Evolutionary conservation across 495 filamentous ascomycete species (phyloP), one percentile per base, ranked within the genome.

Genomic region (Hypoxylon fuscum): DNA sequence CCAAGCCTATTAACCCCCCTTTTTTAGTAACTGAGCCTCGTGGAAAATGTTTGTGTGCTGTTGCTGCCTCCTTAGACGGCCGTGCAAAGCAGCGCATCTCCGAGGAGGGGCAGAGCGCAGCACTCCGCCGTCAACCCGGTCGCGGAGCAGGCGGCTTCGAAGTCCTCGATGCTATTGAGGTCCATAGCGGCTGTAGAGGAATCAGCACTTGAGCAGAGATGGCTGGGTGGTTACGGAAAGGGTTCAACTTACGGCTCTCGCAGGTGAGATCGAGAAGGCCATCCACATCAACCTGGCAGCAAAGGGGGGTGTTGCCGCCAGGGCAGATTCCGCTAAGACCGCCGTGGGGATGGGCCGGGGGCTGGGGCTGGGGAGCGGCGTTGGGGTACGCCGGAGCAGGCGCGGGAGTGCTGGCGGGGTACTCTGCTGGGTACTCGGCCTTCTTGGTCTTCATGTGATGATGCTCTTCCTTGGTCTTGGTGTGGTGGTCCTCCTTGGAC

Each of bases 241-340:
- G 14, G n/a, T 7, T 21, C 11, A n/a, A 41, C 63, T 62, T 62
- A 66, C 63, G 63, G 52, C 51, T 61, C 0, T 5, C 25, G 43
- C 63, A 66, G 21, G 57, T 62, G 12, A 66, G 34, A 37, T 62
- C 63, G 14, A 66, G 14, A 35, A 66, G 46, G 1, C 57, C 57
- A 25, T 57, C 63, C 0, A 62, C 20, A 23, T 66, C 63, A 3
- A 62, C 25, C 41, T 66, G 63, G 53, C 63, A 66, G 53, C 63
- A 66, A 7, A 66, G 62, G 35, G 62, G 62, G 8, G 41, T 56
- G 41, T 41, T 17, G 5, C 38, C 38, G 7, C 10, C 22, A 27
- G 62, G 62, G 51, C 62, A 66, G 52, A 66, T 14, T 2, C 0
- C 1, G 20, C 9, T n/a, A 10, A 61, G 56, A 1, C 62, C 62